phyloP scores from a whole-genome alignment of 2,329 filamentous ascomycete genomes.

The Aspergillus sp. region DNA sequence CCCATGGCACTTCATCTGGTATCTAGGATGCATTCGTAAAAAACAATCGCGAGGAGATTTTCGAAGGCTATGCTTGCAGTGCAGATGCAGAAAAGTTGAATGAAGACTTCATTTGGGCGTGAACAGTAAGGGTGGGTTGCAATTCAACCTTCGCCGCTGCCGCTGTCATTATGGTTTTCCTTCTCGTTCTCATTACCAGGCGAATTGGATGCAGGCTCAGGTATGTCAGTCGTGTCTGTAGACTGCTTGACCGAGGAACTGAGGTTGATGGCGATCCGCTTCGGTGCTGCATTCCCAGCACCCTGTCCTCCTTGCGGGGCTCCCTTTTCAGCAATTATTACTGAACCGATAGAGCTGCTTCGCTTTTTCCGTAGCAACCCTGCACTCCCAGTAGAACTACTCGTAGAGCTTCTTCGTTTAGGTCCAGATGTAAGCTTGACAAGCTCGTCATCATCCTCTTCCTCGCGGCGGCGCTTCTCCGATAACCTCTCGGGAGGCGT shows the following conservation, averaged over 20 bases:
- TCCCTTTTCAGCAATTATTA: constrained; percentile 27
- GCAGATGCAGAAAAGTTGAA: constrained; percentile 4
- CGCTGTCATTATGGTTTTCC: constrained; percentile 24
- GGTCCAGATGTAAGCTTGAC: constrained; percentile 67
- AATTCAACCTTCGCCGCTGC: constrained; percentile 23
- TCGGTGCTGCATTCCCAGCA: constrained; percentile 26
- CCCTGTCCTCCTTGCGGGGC: constrained; percentile 15
- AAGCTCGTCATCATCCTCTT: constrained; percentile 92
- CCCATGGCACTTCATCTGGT: constrained; percentile 24
- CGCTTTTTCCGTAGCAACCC: constrained; percentile 35
- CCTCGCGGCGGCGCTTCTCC: constrained; percentile 80
- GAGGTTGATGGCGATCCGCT: constrained; percentile 43
- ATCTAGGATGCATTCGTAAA: constrained; percentile 25
- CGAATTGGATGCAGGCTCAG: constrained; percentile 17
- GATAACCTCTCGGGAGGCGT: constrained; percentile 73
- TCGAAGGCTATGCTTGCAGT: constrained; percentile 12
- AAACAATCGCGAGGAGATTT: constrained; percentile 8
- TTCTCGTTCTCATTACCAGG: constrained; percentile 33
- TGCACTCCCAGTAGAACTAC: constrained; percentile 33
- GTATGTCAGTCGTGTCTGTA: constrained; percentile 15
- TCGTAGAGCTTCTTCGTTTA: constrained; percentile 47
- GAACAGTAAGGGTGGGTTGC: not conserved
- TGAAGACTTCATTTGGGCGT: not conserved
- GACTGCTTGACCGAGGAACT: constrained; percentile 26
- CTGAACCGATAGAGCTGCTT: constrained; percentile 29